Evolutionary conservation across 352 stramenopile genomes (phyloP), one percentile per base, ranked within the genome.

Genomic region (Pythium periplocum): DNA sequence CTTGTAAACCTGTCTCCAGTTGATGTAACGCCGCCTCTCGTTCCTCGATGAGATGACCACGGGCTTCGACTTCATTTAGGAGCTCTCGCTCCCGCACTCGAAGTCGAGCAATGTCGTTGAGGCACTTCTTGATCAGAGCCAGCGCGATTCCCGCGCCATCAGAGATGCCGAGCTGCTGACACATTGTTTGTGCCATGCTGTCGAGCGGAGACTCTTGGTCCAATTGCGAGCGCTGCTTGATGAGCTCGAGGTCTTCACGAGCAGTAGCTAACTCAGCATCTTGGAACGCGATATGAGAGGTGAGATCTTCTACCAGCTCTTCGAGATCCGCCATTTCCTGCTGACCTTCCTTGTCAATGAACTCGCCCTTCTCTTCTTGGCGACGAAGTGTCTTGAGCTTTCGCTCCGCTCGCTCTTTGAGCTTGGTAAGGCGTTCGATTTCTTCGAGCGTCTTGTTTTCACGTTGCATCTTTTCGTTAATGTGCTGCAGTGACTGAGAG

Each of bases 211-310:
- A 85, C 38, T 61, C 66, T 7, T 83, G 48, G 11, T 83, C 57
- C 4, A 56, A 58, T 30, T 78, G 65, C 0, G 73, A 64, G 1
- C 59, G 62, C 39, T 73, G 55, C 48, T 83, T 75, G 36, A 86
- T 72, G n/a, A 62, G 31, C 37, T 68, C 35, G n/a, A 87, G 55
- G 45, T 87, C 79, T 34, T 79, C 73, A 2, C 76, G 59, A 4
- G 81, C 78, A 35, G 69, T 48, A 12, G 57, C 57, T 17, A 93
- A 53, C 55, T 93, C 77, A 0, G 78, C 66, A 48, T 93, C 83
- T 48, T 93, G 83, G 54, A 93, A 93, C 4, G 77, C 66, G 33
- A 93, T 90, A 50, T 91, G 83, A 2, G 83, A 93, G 32, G 78
- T 80, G 40, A 91, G 57, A 54, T 93, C 83, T 12, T 88, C 75